Evolutionary conservation across 352 stramenopile species (phyloP).

Genomic region (Blastocystis sp.): DNA sequence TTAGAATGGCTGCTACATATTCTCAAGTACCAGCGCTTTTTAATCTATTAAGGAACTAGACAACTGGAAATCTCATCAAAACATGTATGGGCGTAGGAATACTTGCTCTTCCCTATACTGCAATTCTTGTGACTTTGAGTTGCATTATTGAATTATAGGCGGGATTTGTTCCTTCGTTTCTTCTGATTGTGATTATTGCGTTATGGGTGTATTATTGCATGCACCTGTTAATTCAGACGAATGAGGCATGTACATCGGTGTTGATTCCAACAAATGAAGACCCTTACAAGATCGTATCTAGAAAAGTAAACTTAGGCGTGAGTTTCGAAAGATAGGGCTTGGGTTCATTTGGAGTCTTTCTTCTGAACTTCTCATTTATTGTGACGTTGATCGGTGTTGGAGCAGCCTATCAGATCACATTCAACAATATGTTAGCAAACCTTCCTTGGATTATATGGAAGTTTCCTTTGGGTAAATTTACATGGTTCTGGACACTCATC

Average conservation of each 20-base stretch:
- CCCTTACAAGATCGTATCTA: slow-evolving; percentile 43
- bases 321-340: background rate
- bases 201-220: slow-evolving; percentile 59
- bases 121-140: background rate
- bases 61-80: slow-evolving; percentile 60
- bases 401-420: slow-evolving; percentile 61
- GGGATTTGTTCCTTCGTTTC: slow-evolving; percentile 31
- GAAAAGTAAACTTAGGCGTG: background rate
- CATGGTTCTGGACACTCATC: slow-evolving; percentile 12
- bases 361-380: slow-evolving; percentile 62
- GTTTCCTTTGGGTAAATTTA: slow-evolving; percentile 16
- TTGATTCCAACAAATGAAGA: slow-evolving; percentile 46
- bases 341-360: slow-evolving; percentile 51
- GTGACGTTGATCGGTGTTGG: slow-evolving; percentile 54
- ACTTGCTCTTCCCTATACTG: slow-evolving; percentile 46
- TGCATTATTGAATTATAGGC: background rate
- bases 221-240: slow-evolving; percentile 28
- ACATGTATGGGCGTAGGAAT: slow-evolving; percentile 62
- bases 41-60: background rate
- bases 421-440: slow-evolving; percentile 35
- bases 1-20: slow-evolving; percentile 53
- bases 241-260: background rate
- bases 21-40: slow-evolving; percentile 2
- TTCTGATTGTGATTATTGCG: slow-evolving; percentile 33
- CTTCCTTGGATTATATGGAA: background rate